Evolutionary conservation across 2,329 filamentous ascomycete species (phyloP), one percentile per base, ranked within the genome.

Genomic region (Pseudogymnoascus sp.): DNA sequence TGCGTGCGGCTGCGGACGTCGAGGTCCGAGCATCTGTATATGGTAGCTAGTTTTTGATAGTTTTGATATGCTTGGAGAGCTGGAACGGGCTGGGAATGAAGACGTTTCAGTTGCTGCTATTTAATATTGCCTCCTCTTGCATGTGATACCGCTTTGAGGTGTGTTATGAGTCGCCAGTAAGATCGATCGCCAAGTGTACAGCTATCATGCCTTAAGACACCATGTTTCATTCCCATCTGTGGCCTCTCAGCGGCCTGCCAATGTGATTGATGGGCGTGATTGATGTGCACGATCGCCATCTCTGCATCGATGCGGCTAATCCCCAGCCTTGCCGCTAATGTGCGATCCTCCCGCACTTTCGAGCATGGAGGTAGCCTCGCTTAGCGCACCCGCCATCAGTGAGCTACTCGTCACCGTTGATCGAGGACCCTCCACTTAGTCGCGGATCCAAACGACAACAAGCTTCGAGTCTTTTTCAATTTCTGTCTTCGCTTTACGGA

Each of bases 281-380:
- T 28, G 43, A 50, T 26, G 43, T 2, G 43, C 43, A 14, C 43
- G 43, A 50, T 50, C 43, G 41, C 12, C 41, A 46, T 22, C 14
- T 46, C 26, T 46, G 41, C 41, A 46, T n/a, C 43, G 2, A n/a
- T 28, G 43, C 43, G 43, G 43, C 43, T 50, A 28, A n/a, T 16
- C 43, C 12, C 24, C 43, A 50, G 43, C 43, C 43, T 50, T 50
- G 43, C 43, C 43, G 43, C 43, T 50, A 50, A 50, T 50, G 43
- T 28, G 24, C 43, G 43, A 50, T 50, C 43, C 10, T 50, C 43
- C 43, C 43, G 43, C 14, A 26, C 24, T 50, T 28, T 41, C 4
- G 38, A 7, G 6, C 37, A 40, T 40, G n/a, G 28, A 8, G 10
- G 43, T 50, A 50, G 43, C 43, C 43, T 50, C 43, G 43, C 43